These are phyloP conservation scores for Tetrapisispora fleetii DNA, from an alignment of 805 yeast genomes.

Conservation along the genomic window DNA sequence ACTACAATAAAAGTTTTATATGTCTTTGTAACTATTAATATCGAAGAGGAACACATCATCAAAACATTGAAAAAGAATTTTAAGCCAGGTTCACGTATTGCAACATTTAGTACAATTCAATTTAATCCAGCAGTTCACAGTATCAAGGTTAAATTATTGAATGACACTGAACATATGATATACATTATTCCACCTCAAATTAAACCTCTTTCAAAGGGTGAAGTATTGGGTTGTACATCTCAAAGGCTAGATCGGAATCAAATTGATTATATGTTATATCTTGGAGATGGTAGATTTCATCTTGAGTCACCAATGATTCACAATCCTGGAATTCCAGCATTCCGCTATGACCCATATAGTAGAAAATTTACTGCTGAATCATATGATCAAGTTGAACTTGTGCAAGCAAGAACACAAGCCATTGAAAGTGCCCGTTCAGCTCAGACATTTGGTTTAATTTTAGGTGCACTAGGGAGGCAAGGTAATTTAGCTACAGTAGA, in stretches of 20 bases:
- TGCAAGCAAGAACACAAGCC: constrained; percentile 64
- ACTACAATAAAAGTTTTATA: constrained; percentile 88
- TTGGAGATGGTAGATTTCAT: constrained; percentile 96
- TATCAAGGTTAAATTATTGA: constrained; percentile 49
- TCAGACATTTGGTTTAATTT: constrained; percentile 65
- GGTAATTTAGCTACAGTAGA: constrained; percentile 75
- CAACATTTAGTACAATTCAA: constrained; percentile 91
- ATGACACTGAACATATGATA: constrained; percentile 38
- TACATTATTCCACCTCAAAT: constrained; percentile 80
- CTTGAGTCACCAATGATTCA: constrained; percentile 95
- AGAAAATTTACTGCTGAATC: constrained; percentile 82
- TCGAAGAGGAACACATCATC: constrained; percentile 73
- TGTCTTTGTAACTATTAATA: constrained; percentile 85
- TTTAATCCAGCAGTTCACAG: constrained; percentile 91
- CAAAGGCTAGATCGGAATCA: constrained; percentile 60
- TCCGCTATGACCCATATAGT: constrained; percentile 89
- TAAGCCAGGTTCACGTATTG: constrained; percentile 51
- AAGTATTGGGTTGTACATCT: constrained; percentile 92
- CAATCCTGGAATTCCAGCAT: constrained; percentile 87
- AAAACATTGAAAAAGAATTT: constrained; percentile 71
- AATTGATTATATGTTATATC: constrained; percentile 72
- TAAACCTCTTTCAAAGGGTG: constrained; percentile 88
- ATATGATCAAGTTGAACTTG: constrained; percentile 80
- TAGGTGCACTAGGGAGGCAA: constrained; percentile 94
- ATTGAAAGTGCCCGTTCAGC: constrained; percentile 50